phyloP scores from a whole-genome alignment of 1,284 basidiomycete genomes.

The Cutaneotrichosporon cavernicola region DNA sequence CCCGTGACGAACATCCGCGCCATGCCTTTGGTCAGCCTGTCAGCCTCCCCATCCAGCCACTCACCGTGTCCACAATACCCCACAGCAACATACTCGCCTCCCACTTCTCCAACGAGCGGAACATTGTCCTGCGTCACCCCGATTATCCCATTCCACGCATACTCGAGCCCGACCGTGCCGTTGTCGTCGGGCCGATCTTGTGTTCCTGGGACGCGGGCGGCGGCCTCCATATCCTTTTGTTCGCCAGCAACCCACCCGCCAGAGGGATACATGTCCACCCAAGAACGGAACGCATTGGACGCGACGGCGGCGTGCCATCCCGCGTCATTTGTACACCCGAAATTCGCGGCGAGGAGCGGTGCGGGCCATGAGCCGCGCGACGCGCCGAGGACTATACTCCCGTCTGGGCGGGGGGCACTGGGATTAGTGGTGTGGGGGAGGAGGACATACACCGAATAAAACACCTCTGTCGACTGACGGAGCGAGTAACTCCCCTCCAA shows the following conservation, averaged over 20 bases:
- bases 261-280: conserved; percentile 24
- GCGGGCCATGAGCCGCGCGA: conserved; percentile 27
- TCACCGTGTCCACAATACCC: conserved; percentile 48
- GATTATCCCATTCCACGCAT: conserved; percentile 45
- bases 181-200: conserved; percentile 13
- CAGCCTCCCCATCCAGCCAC: conserved; percentile 14
- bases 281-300: conserved; percentile 21
- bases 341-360: not conserved
- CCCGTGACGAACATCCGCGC: conserved; percentile 49
- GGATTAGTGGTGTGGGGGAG: too few species aligned
- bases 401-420: conserved; percentile 36
- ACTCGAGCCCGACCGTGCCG: conserved; percentile 34
- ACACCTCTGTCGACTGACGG: conserved; percentile 33
- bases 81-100: conserved; percentile 41
- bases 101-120: conserved; percentile 39
- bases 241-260: conserved; percentile 27
- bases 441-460: conserved; percentile 49
- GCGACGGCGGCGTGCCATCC: conserved; percentile 23
- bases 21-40: conserved; percentile 30
- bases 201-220: conserved; percentile 13
- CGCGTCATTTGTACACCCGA: conserved; percentile 33
- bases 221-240: conserved; percentile 12
- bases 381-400: conserved; percentile 37
- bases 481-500: conserved; percentile 39
- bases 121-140: conserved; percentile 44